Conservation (phyloP, 306 rosid species). For the Prinsepia uniflora region DNA sequence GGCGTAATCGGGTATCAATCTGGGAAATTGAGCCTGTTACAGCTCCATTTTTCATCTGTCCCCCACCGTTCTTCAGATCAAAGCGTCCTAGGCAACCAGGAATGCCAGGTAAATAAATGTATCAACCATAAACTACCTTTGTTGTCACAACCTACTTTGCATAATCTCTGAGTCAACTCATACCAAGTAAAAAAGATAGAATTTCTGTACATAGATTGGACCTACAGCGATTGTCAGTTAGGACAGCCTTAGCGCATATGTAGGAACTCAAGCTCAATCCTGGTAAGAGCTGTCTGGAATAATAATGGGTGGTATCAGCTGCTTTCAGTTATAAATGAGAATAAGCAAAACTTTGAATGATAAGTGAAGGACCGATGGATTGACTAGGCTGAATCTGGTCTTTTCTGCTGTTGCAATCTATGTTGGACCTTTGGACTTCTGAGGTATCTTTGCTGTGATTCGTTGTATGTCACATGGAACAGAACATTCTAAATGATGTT, state of each 20-base stretch:
- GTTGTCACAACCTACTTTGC: not conserved
- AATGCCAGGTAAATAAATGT: constrained; percentile 63
- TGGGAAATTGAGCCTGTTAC: constrained; percentile 99
- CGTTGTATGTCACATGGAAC: not conserved
- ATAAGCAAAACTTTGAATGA: not conserved
- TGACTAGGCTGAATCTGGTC: not conserved
- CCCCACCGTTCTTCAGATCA: constrained; percentile 85
- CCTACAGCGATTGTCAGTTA: not conserved
- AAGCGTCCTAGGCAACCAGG: constrained; percentile 87
- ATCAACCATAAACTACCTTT: not conserved
- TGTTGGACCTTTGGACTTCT: not conserved
- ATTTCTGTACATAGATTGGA: not conserved
- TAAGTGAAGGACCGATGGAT: not conserved
- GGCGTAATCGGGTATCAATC: constrained; percentile 77
- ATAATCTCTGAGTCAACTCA: not conserved
- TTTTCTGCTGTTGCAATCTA: not conserved
- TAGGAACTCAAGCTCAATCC: not conserved
- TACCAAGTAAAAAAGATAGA: not conserved
- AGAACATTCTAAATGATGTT: not conserved
- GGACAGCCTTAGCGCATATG: not conserved
- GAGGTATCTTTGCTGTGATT: not conserved
- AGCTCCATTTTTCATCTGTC: constrained; percentile 94
- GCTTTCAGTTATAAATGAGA: not conserved
- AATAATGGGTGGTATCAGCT: not conserved
- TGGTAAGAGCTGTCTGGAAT: not conserved